phyloP scores from a whole-genome alignment of 768 basidiomycete species.

The Antrodiella citrinella region DNA sequence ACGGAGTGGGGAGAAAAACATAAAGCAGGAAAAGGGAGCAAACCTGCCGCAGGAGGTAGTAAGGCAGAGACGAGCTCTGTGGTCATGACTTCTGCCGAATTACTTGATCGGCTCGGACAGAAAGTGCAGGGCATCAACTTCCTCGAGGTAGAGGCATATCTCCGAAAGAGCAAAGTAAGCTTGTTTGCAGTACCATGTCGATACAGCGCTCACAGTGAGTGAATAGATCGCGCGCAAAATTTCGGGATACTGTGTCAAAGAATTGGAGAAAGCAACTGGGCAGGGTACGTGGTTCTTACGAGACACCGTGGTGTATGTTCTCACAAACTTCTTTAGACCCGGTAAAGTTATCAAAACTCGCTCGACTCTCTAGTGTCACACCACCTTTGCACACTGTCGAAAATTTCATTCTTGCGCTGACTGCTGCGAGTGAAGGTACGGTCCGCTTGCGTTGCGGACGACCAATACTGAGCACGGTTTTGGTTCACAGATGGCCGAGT shows the following conservation, averaged over 20 bases:
- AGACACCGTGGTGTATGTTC: background rate
- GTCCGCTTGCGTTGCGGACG: background rate
- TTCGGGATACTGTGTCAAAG: slow-evolving; percentile 61
- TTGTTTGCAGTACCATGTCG: background rate
- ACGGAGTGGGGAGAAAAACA: slow-evolving; percentile 42
- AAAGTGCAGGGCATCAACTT: slow-evolving; percentile 73
- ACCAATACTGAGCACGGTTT: background rate
- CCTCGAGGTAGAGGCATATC: slow-evolving; percentile 72
- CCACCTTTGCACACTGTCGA: slow-evolving; percentile 79
- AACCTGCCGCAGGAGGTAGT: no score
- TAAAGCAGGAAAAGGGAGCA: slow-evolving; percentile 14
- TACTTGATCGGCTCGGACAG: slow-evolving; percentile 58
- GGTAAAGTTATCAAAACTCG: slow-evolving; percentile 17
- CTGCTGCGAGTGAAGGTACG: slow-evolving; percentile 65
- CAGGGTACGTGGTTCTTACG: slow-evolving; percentile 13
- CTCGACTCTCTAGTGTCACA: slow-evolving; percentile 31
- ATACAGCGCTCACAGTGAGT: background rate
- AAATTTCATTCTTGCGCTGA: slow-evolving; percentile 69
- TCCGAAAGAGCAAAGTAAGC: slow-evolving; percentile 76
- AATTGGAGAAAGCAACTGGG: slow-evolving; percentile 19
- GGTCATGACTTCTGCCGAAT: slow-evolving; percentile 59
- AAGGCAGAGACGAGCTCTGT: slow-evolving; percentile 34
- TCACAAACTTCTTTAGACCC: slow-evolving; percentile 10
- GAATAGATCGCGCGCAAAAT: slow-evolving; percentile 75
- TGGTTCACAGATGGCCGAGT: slow-evolving; percentile 62